phyloP scores from a whole-genome alignment of 83 land plant species.

The Picea mariana region DNA sequence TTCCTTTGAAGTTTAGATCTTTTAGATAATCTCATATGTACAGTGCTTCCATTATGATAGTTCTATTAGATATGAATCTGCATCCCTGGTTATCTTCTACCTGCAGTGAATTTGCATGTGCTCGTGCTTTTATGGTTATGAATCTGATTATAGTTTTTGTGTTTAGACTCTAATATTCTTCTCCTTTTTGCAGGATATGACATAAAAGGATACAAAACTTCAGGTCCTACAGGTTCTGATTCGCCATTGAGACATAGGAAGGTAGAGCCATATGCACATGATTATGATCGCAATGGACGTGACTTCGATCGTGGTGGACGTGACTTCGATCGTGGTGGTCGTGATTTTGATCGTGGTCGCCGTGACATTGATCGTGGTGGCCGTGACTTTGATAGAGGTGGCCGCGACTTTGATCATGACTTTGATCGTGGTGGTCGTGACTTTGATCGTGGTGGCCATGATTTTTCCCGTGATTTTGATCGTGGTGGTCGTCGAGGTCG shows the following conservation, averaged over 20 bases:
- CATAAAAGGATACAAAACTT: conserved; percentile 10
- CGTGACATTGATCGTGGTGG: conserved; percentile 19
- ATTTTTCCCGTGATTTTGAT: neutral
- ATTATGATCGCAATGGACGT: conserved; percentile 9
- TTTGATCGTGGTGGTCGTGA: conserved; percentile 1
- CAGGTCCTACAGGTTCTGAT: conserved; percentile 46
- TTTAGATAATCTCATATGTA: no score
- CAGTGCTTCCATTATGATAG: no score
- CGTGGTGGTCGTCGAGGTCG: conserved; percentile 27
- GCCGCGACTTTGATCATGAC: neutral
- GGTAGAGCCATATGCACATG: conserved; percentile 25
- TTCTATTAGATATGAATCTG: no score
- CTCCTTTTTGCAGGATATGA: conserved; percentile 39
- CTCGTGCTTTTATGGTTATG: no score
- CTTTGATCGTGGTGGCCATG: conserved; percentile 18
- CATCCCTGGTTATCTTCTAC: no score
- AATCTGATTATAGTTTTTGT: no score
- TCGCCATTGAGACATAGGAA: conserved; percentile 48
- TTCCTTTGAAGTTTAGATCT: no score
- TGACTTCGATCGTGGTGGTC: conserved; percentile 33
- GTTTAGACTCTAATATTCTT: no score
- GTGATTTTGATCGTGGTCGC: neutral
- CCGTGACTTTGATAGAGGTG: conserved; percentile 31
- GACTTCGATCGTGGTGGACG: conserved; percentile 23
- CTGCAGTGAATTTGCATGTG: no score